Evolutionary conservation across 2,329 filamentous ascomycete genomes (phyloP).

Genomic region (Phyllosticta citribraziliensis): DNA sequence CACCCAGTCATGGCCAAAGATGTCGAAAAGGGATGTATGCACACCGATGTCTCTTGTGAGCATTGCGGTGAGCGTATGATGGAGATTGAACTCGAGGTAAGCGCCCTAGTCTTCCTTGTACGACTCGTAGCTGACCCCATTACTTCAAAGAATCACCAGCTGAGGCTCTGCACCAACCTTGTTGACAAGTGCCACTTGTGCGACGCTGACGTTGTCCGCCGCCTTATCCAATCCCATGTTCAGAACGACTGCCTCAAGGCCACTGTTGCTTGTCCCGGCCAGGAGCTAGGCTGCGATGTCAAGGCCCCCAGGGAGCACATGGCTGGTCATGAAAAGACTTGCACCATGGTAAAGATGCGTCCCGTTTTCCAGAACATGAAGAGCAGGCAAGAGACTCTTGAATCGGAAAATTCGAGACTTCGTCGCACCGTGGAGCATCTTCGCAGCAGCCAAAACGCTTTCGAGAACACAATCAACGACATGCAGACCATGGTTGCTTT

Average conservation of each 20-base stretch:
- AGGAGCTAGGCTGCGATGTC: constrained; percentile 34
- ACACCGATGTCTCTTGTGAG: constrained; percentile 43
- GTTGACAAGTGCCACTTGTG: constrained; percentile 35
- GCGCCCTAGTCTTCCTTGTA: constrained; percentile 1
- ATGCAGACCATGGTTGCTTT: constrained; percentile 15
- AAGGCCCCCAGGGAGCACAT: constrained; percentile 29
- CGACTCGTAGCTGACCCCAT: constrained; percentile 24
- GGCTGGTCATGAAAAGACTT: constrained; percentile 31
- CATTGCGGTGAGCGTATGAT: constrained; percentile 44
- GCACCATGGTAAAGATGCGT: constrained; percentile 37
- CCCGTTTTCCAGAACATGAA: constrained; percentile 31
- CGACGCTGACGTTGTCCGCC: constrained; percentile 29
- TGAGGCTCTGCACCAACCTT: constrained; percentile 42
- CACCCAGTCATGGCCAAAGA: constrained; percentile 47
- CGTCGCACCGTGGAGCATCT: constrained; percentile 35
- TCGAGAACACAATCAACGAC: constrained; percentile 31
- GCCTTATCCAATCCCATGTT: constrained; percentile 33
- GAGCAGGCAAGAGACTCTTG: constrained; percentile 29
- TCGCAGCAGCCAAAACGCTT: constrained; percentile 34
- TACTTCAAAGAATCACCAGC: constrained; percentile 30
- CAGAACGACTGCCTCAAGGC: constrained; percentile 33
- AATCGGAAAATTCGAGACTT: constrained; percentile 33
- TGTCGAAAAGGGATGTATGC: constrained; percentile 43
- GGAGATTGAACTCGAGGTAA: constrained; percentile 44
- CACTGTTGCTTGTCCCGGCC: constrained; percentile 34